Evolutionary conservation across 2,329 filamentous ascomycete genomes (phyloP).

Genomic region (Fusarium duplospermum): DNA sequence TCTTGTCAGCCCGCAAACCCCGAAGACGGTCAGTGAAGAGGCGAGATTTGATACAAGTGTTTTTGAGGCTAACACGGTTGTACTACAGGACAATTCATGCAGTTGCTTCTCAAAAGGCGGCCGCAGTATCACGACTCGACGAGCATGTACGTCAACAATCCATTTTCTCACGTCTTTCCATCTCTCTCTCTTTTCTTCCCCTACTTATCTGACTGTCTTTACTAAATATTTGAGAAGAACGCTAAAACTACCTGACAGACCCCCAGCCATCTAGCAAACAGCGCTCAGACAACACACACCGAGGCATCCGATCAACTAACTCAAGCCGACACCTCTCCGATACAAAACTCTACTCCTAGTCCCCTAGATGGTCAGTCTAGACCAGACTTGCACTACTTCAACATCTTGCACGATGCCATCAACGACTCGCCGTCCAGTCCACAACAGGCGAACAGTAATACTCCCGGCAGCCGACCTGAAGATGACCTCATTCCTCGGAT

Average conservation of each 20-base stretch:
- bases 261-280: not conserved
- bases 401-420: conserved; percentile 27
- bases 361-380: not conserved
- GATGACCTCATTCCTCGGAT: conserved; percentile 3
- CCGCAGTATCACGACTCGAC: not conserved
- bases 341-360: not conserved
- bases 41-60: not conserved
- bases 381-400: conserved; percentile 26
- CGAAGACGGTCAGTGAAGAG: conserved; percentile 16
- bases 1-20: conserved; percentile 26
- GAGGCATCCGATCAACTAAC: not conserved
- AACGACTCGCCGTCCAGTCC: accelerated
- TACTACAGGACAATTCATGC: not conserved
- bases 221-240: too few species aligned
- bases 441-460: not conserved
- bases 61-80: too few species aligned
- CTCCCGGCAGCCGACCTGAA: not conserved
- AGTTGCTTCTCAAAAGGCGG: not conserved
- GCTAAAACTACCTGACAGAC: not conserved
- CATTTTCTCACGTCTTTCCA: too few species aligned
- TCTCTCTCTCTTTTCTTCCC: too few species aligned
- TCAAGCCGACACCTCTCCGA: not conserved
- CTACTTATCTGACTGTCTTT: too few species aligned
- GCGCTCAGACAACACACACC: not conserved
- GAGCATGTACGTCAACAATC: not conserved